Conservation (phyloP, 2,329 filamentous ascomycete genomes). For the Exophiala dermatitidis region DNA sequence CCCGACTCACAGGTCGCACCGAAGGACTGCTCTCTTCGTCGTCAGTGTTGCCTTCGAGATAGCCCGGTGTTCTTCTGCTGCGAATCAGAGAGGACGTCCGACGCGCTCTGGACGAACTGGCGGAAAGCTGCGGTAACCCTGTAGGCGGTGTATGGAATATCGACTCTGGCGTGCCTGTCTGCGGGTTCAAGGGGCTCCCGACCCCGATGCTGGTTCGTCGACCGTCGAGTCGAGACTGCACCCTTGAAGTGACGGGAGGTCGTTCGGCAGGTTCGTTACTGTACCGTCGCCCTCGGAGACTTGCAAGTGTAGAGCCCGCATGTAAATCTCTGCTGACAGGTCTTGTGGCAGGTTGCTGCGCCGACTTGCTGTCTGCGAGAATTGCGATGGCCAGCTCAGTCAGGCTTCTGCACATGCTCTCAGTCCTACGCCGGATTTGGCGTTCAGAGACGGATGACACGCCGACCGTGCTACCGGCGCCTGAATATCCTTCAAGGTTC, state of each 20-base stretch:
- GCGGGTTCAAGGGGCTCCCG: slow-evolving; percentile 10
- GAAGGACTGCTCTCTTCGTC: slow-evolving; percentile 33
- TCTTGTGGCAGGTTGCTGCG: slow-evolving; percentile 18
- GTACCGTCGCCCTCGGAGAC: slow-evolving; percentile 33
- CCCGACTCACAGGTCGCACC: slow-evolving; percentile 37
- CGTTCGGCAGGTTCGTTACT: slow-evolving; percentile 37
- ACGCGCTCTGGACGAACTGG: slow-evolving; percentile 34
- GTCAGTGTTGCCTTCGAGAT: slow-evolving; percentile 29
- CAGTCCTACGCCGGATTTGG: slow-evolving; percentile 79
- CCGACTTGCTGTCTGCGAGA: slow-evolving; percentile 48
- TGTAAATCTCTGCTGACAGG: slow-evolving; percentile 30
- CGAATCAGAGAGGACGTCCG: slow-evolving; percentile 37
- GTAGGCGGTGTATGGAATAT: slow-evolving; percentile 26
- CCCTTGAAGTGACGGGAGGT: slow-evolving; percentile 27
- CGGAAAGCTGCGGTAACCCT: slow-evolving; percentile 27
- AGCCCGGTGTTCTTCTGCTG: slow-evolving; percentile 32
- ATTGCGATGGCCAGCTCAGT: slow-evolving; percentile 88
- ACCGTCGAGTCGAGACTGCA: slow-evolving; percentile 35
- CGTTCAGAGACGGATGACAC: slow-evolving; percentile 57
- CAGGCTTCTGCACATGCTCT: slow-evolving; percentile 84
- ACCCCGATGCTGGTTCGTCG: slow-evolving; percentile 29
- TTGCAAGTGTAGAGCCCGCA: slow-evolving; percentile 26
- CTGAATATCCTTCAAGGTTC: slow-evolving; percentile 32
- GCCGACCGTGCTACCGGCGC: slow-evolving; percentile 51
- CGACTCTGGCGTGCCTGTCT: slow-evolving; percentile 7